Evolutionary conservation across 352 stramenopile species (phyloP), one percentile per base, ranked within the genome.

Genomic region (Globisporangium rhizosaccharum): DNA sequence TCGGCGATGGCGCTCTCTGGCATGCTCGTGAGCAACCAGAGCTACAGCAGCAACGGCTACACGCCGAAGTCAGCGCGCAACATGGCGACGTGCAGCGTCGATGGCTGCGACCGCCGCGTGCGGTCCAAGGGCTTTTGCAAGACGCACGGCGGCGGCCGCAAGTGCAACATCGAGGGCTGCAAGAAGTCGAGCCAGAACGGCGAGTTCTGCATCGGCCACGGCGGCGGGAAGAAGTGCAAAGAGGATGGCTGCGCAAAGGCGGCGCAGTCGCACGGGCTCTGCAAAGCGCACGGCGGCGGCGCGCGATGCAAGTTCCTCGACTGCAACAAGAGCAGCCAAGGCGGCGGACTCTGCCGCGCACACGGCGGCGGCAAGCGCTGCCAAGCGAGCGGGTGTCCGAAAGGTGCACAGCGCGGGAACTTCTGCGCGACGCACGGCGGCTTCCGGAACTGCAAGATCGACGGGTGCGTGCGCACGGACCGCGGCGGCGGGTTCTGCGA

Each of bases 161-260:
- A 92, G 64, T 91, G 84, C 68, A 88, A 74, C 57, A 92, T 92
- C 47, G 79, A 89, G 25, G 85, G 85, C 26, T 95, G 85, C 71
- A 89, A 88, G 58, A 94, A 94, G 70, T 89, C 78, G 62, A 89
- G 77, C 57, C 85, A 94, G 68, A 91, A 91, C 67, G 82, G 85
- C 33, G 82, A 92, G 64, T 92, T 91, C 44, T 95, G 85, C 69
- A 95, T 93, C 30, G 84, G 81, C 54, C 85, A 95, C 67, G 85
- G 85, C 48, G 85, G 85, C 30, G 85, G 85, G 59, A 92, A 92
- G 67, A 92, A 93, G 65, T 94, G 85, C 70, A 92, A 91, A 65
- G 72, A 92, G 30, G 79, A 82, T 0, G 79, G 73, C 4, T 95
- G 85, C 61, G 76, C 82, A 48, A 95, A 95, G 72, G 85, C 85